Evolutionary conservation across 345 rosid genomes (phyloP), one percentile per base, ranked within the genome.

Genomic region (Dimocarpus longan): DNA sequence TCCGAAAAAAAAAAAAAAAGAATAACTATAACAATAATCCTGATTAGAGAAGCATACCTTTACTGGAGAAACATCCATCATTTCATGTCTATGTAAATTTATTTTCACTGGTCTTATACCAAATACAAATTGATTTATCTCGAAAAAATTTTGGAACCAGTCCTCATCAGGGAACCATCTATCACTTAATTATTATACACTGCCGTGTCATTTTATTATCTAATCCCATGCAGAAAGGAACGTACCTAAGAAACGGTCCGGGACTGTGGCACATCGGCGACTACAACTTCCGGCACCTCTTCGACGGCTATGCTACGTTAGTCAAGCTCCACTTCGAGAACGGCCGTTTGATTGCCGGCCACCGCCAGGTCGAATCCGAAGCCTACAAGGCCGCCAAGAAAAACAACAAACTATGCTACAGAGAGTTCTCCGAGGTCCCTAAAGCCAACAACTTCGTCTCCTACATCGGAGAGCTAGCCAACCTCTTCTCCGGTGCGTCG

Each of bases 351-450:
- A 72, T 89, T 39, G 85, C 92, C 57, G 94, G 94, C 24, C 99
- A 95, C 82, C 93, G 97, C 18, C 98, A 91, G 71, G 75, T 95
- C 6, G 94, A 95, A 83, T 93, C 99, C 18, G 92, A 87, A 3
- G 97, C 99, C 6, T 95, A 92, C 76, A 92, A 91, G 78, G 97
- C 98, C 5, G 98, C 97, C 10, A 92, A 82, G 80, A 87, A 84
- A 79, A 92, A 87, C 81, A 88, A 86, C 9, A 91, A 83, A 74
- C 54, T 95, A 7, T 95, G 99, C 73, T 93, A 86, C 89, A 89
- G 98, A 2, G 99, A 95, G 69, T 95, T 95, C 91, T 95, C 99
- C 1, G 99, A 93, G 76, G 92, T 81, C 1, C 99, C 99, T 5
- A 92, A 83, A 64, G 10, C 85, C 0, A 89, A 80, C 48, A 93